Conservation (phyloP, 805 yeast species). For the Myxozyma sirexii region DNA sequence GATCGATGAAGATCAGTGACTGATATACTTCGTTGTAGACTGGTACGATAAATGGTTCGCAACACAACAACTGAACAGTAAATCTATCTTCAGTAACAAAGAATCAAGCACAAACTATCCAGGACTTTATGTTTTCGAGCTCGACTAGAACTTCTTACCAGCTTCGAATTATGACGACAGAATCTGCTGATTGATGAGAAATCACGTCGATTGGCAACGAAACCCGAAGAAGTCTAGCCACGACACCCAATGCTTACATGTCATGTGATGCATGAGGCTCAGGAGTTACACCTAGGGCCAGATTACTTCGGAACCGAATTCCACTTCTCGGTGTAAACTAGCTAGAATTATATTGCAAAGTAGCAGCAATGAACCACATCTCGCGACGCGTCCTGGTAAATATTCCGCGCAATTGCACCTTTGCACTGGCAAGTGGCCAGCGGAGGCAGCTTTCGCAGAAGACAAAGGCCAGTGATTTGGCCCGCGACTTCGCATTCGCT, state of each 20-base stretch:
- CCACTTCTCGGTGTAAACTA: too few relatives aligned
- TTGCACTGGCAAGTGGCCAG: background rate
- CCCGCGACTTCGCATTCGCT: constrained; percentile 28
- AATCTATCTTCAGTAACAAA: background rate
- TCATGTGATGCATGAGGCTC: background rate
- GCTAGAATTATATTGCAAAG: too few relatives aligned
- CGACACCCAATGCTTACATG: background rate
- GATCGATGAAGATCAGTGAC: background rate
- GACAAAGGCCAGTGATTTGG: constrained; percentile 1
- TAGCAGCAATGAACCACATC: background rate
- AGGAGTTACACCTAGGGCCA: background rate
- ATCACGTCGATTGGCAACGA: background rate
- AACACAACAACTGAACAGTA: too few relatives aligned
- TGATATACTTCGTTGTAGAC: too few relatives aligned
- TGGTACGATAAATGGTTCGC: too few relatives aligned
- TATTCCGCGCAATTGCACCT: background rate
- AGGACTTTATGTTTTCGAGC: background rate
- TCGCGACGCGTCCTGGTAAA: background rate
- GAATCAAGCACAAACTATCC: background rate
- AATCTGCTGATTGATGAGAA: background rate
- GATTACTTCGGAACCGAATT: background rate
- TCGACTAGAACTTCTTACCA: background rate
- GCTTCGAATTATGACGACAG: background rate
- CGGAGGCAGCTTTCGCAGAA: constrained; percentile 1
- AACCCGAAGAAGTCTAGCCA: constrained; percentile 2